Evolutionary conservation across 345 rosid species (phyloP).

Genomic region (Luvunga scandens): DNA sequence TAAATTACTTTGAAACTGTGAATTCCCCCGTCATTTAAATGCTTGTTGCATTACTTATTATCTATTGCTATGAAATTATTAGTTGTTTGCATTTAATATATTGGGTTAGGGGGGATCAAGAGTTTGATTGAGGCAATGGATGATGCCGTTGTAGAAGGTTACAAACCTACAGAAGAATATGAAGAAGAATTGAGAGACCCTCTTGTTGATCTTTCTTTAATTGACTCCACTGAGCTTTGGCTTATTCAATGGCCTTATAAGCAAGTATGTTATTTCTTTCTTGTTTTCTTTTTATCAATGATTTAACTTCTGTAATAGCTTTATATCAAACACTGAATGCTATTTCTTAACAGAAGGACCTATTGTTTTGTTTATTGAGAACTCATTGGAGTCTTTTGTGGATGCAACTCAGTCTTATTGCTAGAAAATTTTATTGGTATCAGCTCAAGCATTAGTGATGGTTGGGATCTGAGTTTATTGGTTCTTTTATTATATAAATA

Average conservation of each 20-base stretch:
- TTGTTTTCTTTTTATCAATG: background rate
- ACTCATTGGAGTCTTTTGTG: background rate
- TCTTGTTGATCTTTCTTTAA: conserved; percentile 34
- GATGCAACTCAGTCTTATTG: background rate
- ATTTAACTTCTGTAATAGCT: background rate
- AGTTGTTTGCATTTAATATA: background rate
- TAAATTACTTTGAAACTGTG: no score
- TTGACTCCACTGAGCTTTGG: conserved; percentile 63
- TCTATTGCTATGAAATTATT: background rate
- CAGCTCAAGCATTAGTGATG: no score
- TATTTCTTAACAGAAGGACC: background rate
- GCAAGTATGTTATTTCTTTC: conserved; percentile 33
- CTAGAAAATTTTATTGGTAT: no score
- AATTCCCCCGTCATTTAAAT: background rate
- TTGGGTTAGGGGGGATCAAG: background rate
- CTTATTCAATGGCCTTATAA: conserved; percentile 74
- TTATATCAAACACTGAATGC: background rate
- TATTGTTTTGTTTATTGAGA: background rate
- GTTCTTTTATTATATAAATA: background rate
- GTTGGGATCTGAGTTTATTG: background rate
- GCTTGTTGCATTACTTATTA: background rate
- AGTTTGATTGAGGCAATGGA: conserved; percentile 22
- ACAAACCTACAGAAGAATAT: conserved; percentile 46
- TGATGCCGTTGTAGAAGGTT: conserved; percentile 15
- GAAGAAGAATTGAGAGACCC: conserved; percentile 35